These are phyloP conservation scores for Pseudogymnoascus pannorum DNA, from an alignment of 2,329 filamentous ascomycete species.

Conservation along the genomic window DNA sequence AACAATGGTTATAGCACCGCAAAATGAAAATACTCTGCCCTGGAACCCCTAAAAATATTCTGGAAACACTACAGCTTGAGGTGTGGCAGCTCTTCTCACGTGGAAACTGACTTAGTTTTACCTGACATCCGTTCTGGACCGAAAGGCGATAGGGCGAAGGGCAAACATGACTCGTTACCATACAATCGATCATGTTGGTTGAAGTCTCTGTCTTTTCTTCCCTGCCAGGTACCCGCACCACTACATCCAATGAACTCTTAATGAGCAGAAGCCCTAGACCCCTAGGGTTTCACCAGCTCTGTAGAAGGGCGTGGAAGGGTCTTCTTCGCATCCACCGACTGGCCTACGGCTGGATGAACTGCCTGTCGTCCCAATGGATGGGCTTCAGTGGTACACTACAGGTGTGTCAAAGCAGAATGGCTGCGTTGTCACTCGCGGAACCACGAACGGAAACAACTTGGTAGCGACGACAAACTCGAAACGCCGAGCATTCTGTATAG, in stretches of 20 bases:
- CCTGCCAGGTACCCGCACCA: conserved; percentile 7
- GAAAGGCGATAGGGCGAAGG: neutral
- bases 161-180: conserved; percentile 3
- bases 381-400: neutral
- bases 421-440: conserved; percentile 4
- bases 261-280: neutral
- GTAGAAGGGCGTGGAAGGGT: neutral
- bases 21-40: neutral
- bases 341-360: neutral
- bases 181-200: neutral
- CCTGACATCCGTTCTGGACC: neutral
- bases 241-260: neutral
- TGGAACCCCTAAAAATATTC: neutral
- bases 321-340: neutral
- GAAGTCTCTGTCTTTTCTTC: neutral
- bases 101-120: neutral
- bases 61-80: neutral
- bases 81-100: neutral
- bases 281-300: conserved; percentile 5
- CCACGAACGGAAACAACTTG: neutral
- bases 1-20: neutral
- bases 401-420: neutral
- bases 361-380: neutral
- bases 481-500: neutral
- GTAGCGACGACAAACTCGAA: conserved; percentile 3